phyloP scores from a whole-genome alignment of 2,329 filamentous ascomycete species.

The Zalaria sp. region DNA sequence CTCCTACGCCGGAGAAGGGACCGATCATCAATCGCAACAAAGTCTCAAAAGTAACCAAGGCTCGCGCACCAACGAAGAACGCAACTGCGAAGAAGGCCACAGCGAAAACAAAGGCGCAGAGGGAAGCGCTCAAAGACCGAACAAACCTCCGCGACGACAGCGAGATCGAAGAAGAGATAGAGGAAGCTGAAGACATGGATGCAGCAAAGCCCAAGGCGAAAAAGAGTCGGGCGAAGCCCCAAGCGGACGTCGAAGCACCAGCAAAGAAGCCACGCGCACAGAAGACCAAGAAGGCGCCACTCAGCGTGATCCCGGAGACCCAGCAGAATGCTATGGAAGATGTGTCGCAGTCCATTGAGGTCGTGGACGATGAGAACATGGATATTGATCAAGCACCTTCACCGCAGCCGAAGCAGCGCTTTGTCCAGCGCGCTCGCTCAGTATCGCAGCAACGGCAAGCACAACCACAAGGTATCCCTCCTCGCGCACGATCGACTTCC shows the following conservation, averaged over 20 bases:
- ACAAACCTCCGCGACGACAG: constrained; percentile 22
- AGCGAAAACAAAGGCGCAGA: constrained; percentile 18
- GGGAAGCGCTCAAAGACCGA: constrained; percentile 27
- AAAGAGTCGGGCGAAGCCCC: constrained; percentile 3
- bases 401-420: constrained; percentile 9
- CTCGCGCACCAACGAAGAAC: constrained; percentile 18
- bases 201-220: constrained; percentile 9
- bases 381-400: constrained; percentile 14
- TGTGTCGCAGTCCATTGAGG: constrained; percentile 20
- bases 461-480: constrained; percentile 9
- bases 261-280: constrained; percentile 12
- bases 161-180: constrained; percentile 22
- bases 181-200: constrained; percentile 28
- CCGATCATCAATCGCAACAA: constrained; percentile 7
- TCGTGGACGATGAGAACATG: constrained; percentile 16
- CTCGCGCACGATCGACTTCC: constrained; percentile 19
- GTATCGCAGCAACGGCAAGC: constrained; percentile 10
- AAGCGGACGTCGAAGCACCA: not conserved
- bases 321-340: constrained; percentile 25
- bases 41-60: constrained; percentile 14
- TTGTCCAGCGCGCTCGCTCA: constrained; percentile 19
- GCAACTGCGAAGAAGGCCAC: constrained; percentile 24
- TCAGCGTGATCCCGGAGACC: constrained; percentile 30
- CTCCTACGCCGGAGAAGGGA: not conserved
- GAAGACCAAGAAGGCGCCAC: constrained; percentile 16